phyloP scores from a whole-genome alignment of 768 basidiomycete species.

The Agrocybe chaxingu region DNA sequence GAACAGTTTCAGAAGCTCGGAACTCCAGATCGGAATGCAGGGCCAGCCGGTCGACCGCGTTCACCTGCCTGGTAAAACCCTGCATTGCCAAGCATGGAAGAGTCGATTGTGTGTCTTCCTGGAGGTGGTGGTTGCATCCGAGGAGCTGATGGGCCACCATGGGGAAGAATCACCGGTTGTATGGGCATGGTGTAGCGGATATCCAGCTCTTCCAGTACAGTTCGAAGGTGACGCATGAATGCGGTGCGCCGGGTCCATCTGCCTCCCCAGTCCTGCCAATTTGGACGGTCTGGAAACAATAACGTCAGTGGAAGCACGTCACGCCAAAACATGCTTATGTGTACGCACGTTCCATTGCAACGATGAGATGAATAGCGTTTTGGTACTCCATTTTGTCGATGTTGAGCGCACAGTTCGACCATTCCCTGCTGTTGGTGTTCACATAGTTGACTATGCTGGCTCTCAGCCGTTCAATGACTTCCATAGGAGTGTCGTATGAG shows the following conservation, averaged over 20 bases:
- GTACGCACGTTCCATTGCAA: constrained; percentile 69
- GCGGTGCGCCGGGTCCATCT: constrained; percentile 70
- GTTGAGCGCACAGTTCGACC: constrained; percentile 60
- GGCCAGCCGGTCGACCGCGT: constrained; percentile 16
- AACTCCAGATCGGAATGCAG: constrained; percentile 16
- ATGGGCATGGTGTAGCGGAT: constrained; percentile 67
- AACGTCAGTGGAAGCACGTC: constrained; percentile 1
- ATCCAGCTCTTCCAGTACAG: constrained; percentile 69
- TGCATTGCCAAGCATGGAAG: constrained; percentile 21
- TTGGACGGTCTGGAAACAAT: constrained; percentile 54
- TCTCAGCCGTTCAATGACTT: constrained; percentile 65
- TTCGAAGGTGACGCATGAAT: constrained; percentile 76
- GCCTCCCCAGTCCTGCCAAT: constrained; percentile 88
- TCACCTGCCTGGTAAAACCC: constrained; percentile 22
- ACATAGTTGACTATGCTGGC: constrained; percentile 59
- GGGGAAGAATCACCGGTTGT: constrained; percentile 64
- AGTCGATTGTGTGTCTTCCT: constrained; percentile 5
- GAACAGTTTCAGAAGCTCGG: constrained; percentile 9
- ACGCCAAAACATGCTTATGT: not conserved
- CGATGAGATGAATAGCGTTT: constrained; percentile 62
- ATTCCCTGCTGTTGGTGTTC: constrained; percentile 63
- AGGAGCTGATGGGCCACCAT: constrained; percentile 12
- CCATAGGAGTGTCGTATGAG: constrained; percentile 68
- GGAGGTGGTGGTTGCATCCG: constrained; percentile 14
- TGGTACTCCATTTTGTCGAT: constrained; percentile 82